Evolutionary conservation across 1,284 basidiomycete genomes (phyloP), one percentile per base, ranked within the genome.

Genomic region (Pseudozyma thailandica): DNA sequence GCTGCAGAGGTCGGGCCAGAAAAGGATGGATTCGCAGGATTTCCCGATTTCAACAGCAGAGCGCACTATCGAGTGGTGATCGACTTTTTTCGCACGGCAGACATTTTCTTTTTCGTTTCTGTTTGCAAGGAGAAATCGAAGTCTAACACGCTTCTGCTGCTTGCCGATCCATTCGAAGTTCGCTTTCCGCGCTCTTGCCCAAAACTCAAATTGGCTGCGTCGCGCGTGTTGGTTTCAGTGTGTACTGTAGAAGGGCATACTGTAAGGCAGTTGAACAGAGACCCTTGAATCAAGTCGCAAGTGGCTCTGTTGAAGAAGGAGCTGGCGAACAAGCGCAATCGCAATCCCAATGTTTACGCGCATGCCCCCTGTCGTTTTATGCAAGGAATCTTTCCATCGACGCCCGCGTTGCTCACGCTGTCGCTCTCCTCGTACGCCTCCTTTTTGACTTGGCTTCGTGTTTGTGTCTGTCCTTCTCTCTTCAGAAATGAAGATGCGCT

Each of bases 311-410:
- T 39, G 47, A 27, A 37, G 18, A 10, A 6, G 39, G 50, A 28
- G n/a, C 28, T 20, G 6, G 38, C 16, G 25, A n/a, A n/a, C n/a
- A n/a, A n/a, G n/a, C n/a, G n/a, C n/a, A n/a, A n/a, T n/a, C n/a
- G n/a, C n/a, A n/a, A n/a, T n/a, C n/a, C 15, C 5, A 35, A 6
- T 35, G 42, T 54, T 44, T 54, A 31, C 38, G 38, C 33, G 2
- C 25, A 3, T n/a, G 35, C 6, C 33, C 42, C 43, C 33, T 54
- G 26, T 47, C n/a, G 15, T 26, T n/a, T 18, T 23, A 62, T 64
- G 61, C 61, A 64, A 53, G 50, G 50, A 54, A 64, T 53, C 46
- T 47, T 64, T 64, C 61, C 54, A 58, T 64, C 41, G 54, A 64
- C 59, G 53, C 53, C 56, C 7, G 30, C 23, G 16, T 49, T 18